Percentiles rank a stretch among this genome's conserved stretches.
Evolutionary conservation across 257 asterid species (phyloP).

Genomic region (Knoxia roxburghii): DNA sequence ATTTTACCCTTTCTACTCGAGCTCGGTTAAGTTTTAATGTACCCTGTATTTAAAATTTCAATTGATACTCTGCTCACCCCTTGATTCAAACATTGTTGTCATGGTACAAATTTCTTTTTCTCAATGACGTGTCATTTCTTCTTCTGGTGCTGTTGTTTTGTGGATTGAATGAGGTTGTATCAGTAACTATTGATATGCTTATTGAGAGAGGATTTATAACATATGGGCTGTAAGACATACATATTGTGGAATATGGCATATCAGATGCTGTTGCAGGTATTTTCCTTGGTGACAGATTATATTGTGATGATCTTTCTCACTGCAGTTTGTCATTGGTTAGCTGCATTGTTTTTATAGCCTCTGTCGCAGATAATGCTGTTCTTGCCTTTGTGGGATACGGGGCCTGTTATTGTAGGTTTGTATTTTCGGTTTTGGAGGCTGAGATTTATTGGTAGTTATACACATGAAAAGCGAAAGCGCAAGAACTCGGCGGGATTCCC

Average conservation of each 20-base stretch:
- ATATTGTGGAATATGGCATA: not conserved
- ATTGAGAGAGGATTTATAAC: not conserved
- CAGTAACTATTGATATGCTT: not conserved
- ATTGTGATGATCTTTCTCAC: not conserved
- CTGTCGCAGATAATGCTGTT: conserved; percentile 1
- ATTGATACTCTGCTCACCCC: not conserved
- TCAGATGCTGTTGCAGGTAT: conserved; percentile 5
- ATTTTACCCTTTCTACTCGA: not conserved
- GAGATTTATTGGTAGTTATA: too few relatives aligned
- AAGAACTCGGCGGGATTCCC: too few relatives aligned
- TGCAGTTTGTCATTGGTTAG: not conserved
- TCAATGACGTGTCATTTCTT: not conserved
- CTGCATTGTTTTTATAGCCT: too few relatives aligned
- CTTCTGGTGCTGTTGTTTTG: not conserved
- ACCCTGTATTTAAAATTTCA: not conserved
- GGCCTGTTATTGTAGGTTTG: too few relatives aligned
- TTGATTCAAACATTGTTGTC: conserved; percentile 1
- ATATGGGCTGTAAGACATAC: not conserved
- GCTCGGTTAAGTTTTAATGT: conserved; percentile 1
- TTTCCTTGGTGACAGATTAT: not conserved
- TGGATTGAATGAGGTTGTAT: not conserved
- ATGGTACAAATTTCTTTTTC: not conserved
- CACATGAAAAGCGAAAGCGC: too few relatives aligned
- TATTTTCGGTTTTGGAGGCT: too few relatives aligned
- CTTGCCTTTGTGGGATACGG: too few relatives aligned